Percentiles rank a stretch among this genome's conserved stretches.
These are phyloP conservation scores for Ophidiomyces ophidiicola DNA, from an alignment of 2,329 filamentous ascomycete genomes.

Conservation along the genomic window DNA sequence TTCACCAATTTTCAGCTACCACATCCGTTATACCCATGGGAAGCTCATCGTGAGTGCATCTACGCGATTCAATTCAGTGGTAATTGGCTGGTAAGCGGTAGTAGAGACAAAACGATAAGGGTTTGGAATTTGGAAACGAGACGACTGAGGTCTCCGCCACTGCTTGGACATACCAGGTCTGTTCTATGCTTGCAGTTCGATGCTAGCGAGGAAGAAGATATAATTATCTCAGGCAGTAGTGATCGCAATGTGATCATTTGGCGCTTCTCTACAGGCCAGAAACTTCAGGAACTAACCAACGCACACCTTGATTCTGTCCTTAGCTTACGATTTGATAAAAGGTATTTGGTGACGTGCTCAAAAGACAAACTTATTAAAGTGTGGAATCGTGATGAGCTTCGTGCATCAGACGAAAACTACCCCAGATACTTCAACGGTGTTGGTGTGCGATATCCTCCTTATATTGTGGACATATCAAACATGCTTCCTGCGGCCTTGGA, in stretches of 20 bases:
- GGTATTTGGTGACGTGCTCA: conserved; percentile 88
- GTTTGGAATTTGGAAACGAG: conserved; percentile 82
- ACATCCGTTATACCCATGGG: conserved; percentile 63
- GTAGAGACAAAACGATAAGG: conserved; percentile 72
- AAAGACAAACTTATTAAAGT: conserved; percentile 97
- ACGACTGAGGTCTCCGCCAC: conserved; percentile 59
- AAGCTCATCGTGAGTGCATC: conserved; percentile 84
- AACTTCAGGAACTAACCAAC: conserved; percentile 60
- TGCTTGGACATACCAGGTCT: conserved; percentile 68
- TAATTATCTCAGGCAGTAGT: conserved; percentile 91
- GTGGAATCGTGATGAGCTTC: conserved; percentile 69
- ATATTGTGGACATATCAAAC: conserved; percentile 42
- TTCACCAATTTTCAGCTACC: conserved; percentile 83
- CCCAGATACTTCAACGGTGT: conserved; percentile 32
- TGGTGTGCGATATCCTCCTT: conserved; percentile 38
- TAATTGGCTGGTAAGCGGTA: conserved; percentile 83
- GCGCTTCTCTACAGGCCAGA: conserved; percentile 81
- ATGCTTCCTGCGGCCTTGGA: conserved; percentile 34
- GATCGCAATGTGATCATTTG: conserved; percentile 85
- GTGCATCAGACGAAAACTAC: conserved; percentile 35
- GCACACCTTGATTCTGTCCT: conserved; percentile 86
- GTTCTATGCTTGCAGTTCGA: conserved; percentile 95
- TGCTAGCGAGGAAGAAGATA: conserved; percentile 68
- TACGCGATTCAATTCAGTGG: conserved; percentile 86
- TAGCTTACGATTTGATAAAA: conserved; percentile 82